Conservation (phyloP, 345 rosid species). For the Ailanthus altissimus region DNA sequence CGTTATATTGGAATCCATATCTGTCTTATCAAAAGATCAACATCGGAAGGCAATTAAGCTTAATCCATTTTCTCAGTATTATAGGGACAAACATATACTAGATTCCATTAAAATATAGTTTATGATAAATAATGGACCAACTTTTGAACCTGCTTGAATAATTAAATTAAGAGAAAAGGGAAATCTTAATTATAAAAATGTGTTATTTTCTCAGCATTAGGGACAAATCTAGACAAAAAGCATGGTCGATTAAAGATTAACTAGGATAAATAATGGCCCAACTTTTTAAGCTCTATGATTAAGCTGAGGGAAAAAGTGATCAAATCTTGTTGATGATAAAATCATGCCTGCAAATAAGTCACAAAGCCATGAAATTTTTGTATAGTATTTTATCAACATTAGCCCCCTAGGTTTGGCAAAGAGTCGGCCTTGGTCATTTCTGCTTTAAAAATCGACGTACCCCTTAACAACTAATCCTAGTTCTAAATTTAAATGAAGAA, state of each 20-base stretch:
- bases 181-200: neutral
- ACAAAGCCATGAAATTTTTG: neutral
- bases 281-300: conserved; percentile 22
- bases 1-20: neutral
- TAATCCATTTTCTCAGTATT: neutral
- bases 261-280: conserved; percentile 16
- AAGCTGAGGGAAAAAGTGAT: neutral
- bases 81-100: neutral
- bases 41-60: neutral
- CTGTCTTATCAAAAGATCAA: conserved; percentile 5
- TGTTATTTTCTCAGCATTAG: neutral
- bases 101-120: neutral
- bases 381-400: neutral
- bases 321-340: neutral
- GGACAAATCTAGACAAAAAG: conserved; percentile 12
- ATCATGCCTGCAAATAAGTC: neutral
- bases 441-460: neutral
- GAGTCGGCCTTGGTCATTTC: conserved; percentile 1
- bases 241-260: neutral
- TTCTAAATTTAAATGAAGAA: neutral
- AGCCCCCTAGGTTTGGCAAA: neutral
- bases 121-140: neutral
- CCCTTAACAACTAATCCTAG: neutral
- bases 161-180: neutral
- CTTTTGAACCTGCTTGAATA: neutral